phyloP scores from a whole-genome alignment of 441 rosid genomes.

The Erodium texanum region DNA sequence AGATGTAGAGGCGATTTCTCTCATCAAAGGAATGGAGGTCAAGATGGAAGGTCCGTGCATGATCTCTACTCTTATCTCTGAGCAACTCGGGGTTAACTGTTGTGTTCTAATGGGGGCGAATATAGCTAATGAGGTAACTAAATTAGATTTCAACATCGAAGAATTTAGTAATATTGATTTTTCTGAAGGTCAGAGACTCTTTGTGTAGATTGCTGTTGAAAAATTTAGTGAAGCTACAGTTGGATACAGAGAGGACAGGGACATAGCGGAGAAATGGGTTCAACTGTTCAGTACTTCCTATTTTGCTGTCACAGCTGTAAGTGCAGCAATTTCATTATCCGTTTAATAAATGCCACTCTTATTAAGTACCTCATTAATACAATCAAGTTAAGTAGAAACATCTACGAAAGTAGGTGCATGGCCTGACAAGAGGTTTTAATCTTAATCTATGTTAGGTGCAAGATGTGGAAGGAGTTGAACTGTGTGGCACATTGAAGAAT shows the following conservation, averaged over 20 bases:
- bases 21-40: slow-evolving; percentile 93
- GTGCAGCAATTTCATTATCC: slow-evolving; percentile 17
- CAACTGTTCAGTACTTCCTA: slow-evolving; percentile 68
- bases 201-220: slow-evolving; percentile 69
- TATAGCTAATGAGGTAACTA: slow-evolving; percentile 81
- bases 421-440: too few relatives aligned
- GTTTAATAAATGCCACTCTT: background rate
- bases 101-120: slow-evolving; percentile 96
- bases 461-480: slow-evolving; percentile 92
- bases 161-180: slow-evolving; percentile 14
- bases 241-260: slow-evolving; percentile 59
- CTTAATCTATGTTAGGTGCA: slow-evolving; percentile 69
- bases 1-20: slow-evolving; percentile 74
- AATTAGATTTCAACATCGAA: background rate
- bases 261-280: slow-evolving; percentile 79
- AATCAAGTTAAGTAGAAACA: background rate
- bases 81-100: slow-evolving; percentile 62
- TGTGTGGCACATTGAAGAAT: slow-evolving; percentile 93
- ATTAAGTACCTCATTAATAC: background rate
- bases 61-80: slow-evolving; percentile 78
- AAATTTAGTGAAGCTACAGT: slow-evolving; percentile 96
- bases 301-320: slow-evolving; percentile 82
- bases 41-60: slow-evolving; percentile 88
- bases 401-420: too few relatives aligned
- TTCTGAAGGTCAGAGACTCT: slow-evolving; percentile 8